phyloP scores from a whole-genome alignment of 352 stramenopile species.

The Aphanomyces astaci region DNA sequence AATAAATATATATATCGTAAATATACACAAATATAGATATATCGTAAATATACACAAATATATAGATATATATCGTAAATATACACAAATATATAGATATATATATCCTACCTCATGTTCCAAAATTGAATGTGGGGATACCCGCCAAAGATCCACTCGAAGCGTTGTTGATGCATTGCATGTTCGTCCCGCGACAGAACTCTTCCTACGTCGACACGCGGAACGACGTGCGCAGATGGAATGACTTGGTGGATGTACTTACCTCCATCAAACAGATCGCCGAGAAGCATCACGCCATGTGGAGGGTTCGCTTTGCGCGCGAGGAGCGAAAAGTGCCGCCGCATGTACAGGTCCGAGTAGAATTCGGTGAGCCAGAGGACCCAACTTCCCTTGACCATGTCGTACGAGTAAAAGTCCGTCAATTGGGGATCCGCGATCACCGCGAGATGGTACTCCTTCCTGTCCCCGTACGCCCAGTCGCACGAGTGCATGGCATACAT shows the following conservation, averaged over 20 bases:
- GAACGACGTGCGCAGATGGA: too few species aligned
- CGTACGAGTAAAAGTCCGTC: constrained; percentile 22
- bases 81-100: too few species aligned
- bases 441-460: background rate
- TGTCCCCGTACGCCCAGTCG: background rate
- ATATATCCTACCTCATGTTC: constrained; percentile 23
- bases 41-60: too few species aligned
- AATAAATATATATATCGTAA: too few species aligned
- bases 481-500: background rate
- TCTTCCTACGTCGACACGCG: too few species aligned
- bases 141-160: constrained; percentile 3
- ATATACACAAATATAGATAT: too few species aligned
- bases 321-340: constrained; percentile 3
- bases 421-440: constrained; percentile 24
- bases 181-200: background rate
- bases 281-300: background rate
- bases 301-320: background rate
- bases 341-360: constrained; percentile 25
- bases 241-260: too few species aligned
- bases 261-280: constrained; percentile 9
- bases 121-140: constrained; percentile 6
- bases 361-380: constrained; percentile 16
- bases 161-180: background rate
- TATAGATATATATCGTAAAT: too few species aligned
- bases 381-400: constrained; percentile 8